Base-by-base conservation (phyloP, 768 basidiomycete species). In the Boletellus ananiceps region DNA sequence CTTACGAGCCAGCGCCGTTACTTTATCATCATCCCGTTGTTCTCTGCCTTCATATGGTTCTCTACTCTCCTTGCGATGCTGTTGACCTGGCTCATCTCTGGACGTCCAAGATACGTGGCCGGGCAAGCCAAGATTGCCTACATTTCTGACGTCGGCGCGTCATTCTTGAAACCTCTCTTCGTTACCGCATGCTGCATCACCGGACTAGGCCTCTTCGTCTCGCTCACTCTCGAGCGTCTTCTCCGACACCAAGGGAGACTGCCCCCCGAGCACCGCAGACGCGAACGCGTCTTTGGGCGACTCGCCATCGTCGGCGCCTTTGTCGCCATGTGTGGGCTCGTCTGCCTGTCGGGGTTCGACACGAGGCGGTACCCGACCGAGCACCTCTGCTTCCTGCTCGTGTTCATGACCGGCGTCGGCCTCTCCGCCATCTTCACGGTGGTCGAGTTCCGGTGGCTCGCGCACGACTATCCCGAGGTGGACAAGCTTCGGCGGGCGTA, bases 131-230 rank as follows among this genome's bases (percentile, higher is more conserved):
- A 65, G 1, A 79, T 88, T 44, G 79, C 81, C n/a, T 88, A 84
- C 65, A 88, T 90, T 41, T 87, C 85, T 36, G 86, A 90, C 58
- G 67, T 89, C 32, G 87, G 83, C n/a, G 87, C 88, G 16, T 76
- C 76, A 55, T 71, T 75, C 44, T 69, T 90, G 38, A 89, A 90
- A 61, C 88, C 88, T 3, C 74, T 90, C 33, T 91, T 91, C 58
- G 71, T 90, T 43, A 71, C 75, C 14, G 82, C 82, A 7, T 83
- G 81, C 56, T 69, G 72, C 34, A 75, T 88, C 50, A 87, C 88
- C 2, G 81, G 77, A 7, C 65, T 78, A 3, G 70, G 74, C 0
- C 86, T 90, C 65, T 68, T 85, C 57, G 66, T 82, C 41, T 78
- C 80, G 8, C 74, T 89, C 23, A 55, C 73, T 5, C 59, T 82